These are phyloP conservation scores for Pichia cactophila DNA, from an alignment of 1,139 yeast species.

Conservation along the genomic window DNA sequence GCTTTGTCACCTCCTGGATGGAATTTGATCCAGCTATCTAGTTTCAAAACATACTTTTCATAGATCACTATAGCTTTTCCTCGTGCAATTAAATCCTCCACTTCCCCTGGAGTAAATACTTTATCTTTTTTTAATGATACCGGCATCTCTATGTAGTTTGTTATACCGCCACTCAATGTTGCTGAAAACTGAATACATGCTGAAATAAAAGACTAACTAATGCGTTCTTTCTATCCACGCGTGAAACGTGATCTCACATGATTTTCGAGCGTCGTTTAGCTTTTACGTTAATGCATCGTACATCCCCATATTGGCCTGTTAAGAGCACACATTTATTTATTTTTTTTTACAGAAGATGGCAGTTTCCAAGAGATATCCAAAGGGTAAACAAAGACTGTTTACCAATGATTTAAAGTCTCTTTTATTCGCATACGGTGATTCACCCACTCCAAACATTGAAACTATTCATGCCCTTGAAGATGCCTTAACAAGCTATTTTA, in stretches of 20 bases:
- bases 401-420: constrained; percentile 58
- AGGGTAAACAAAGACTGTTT: constrained; percentile 34
- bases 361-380: constrained; percentile 13
- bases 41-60: constrained; percentile 49
- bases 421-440: constrained; percentile 83
- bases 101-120: constrained; percentile 20
- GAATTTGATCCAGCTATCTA: constrained; percentile 59
- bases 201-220: too few species aligned
- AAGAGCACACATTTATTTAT: too few species aligned
- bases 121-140: background rate
- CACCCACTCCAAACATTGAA: constrained; percentile 65
- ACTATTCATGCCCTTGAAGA: constrained; percentile 80
- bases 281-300: too few species aligned
- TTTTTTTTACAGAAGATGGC: constrained; percentile 5
- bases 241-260: background rate
- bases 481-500: constrained; percentile 66
- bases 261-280: background rate
- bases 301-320: too few species aligned
- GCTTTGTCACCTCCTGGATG: constrained; percentile 94
- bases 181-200: too few species aligned
- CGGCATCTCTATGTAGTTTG: background rate
- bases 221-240: background rate
- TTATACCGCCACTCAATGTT: too few species aligned
- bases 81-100: constrained; percentile 50
- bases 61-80: constrained; percentile 71